phyloP scores from a whole-genome alignment of 352 stramenopile genomes.

The Phytophthora nicotianae region DNA sequence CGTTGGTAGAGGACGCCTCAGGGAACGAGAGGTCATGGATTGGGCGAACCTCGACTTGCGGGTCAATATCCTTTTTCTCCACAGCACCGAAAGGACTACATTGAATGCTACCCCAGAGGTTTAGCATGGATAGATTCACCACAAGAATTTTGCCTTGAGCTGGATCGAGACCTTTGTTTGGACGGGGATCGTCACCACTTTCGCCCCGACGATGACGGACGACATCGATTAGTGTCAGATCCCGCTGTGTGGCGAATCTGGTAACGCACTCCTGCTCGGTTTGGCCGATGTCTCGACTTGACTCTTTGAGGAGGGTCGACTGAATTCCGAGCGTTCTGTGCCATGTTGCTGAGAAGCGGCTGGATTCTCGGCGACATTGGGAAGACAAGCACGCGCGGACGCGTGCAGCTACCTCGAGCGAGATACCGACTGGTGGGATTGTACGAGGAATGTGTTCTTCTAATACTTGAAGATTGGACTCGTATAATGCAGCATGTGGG shows the following conservation, averaged over 20 bases:
- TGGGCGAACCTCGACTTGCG: conserved; percentile 7
- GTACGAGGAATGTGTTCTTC: no score
- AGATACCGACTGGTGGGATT: no score
- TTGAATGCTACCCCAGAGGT: conserved; percentile 6
- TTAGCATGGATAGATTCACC: neutral
- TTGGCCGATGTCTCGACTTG: neutral
- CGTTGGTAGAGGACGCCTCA: conserved; percentile 11
- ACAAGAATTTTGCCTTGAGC: conserved; percentile 16
- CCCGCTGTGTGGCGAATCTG: no score
- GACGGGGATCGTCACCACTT: neutral
- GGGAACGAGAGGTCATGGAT: conserved; percentile 23
- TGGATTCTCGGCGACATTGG: no score
- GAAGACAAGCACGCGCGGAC: no score
- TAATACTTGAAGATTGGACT: no score
- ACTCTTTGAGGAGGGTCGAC: neutral
- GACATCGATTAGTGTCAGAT: conserved; percentile 1
- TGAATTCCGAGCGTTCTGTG: no score
- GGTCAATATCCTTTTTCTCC: conserved; percentile 12
- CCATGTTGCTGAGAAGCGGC: no score
- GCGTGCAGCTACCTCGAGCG: no score
- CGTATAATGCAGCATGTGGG: neutral
- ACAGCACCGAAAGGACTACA: conserved; percentile 27
- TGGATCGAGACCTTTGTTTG: conserved; percentile 16
- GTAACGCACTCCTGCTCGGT: no score
- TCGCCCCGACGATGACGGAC: conserved; percentile 3